Evolutionary conservation across 169 alveolate genomes (phyloP).

Genomic region (Cryptosporidium tyzzeri): DNA sequence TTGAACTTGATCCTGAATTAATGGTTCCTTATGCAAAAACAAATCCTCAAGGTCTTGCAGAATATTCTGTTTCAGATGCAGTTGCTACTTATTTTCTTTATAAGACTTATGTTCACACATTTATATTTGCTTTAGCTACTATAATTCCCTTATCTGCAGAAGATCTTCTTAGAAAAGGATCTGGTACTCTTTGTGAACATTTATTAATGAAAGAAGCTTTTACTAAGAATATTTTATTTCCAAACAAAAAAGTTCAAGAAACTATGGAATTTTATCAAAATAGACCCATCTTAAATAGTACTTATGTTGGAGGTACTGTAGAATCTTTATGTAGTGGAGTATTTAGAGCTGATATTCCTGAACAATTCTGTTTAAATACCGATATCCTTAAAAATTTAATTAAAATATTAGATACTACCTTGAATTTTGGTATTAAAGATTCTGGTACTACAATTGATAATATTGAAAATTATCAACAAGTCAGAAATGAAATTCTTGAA

Average conservation of each 20-base stretch:
- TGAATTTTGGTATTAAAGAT: conserved; percentile 87
- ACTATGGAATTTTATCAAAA: conserved; percentile 86
- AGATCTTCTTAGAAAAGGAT: conserved; percentile 97
- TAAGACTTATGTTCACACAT: conserved; percentile 97
- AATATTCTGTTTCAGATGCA: conserved; percentile 99
- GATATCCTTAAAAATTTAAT: conserved; percentile 88
- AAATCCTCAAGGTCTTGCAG: conserved; percentile 96
- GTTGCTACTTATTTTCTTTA: conserved; percentile 99
- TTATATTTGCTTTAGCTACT: conserved; percentile 96
- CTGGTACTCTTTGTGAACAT: conserved; percentile 99
- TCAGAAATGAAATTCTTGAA: conserved; percentile 79
- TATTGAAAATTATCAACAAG: conserved; percentile 86
- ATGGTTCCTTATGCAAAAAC: conserved; percentile 96
- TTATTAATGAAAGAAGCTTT: conserved; percentile 98
- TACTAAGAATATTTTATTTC: conserved; percentile 93
- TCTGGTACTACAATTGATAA: conserved; percentile 80
- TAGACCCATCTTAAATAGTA: conserved; percentile 85
- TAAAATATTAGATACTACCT: conserved; percentile 85
- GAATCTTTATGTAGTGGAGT: conserved; percentile 96
- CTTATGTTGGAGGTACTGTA: conserved; percentile 97
- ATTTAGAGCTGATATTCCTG: conserved; percentile 96
- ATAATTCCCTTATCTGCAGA: conserved; percentile 97
- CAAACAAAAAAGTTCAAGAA: conserved; percentile 92
- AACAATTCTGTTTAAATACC: conserved; percentile 90
- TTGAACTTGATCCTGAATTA: conserved; percentile 98